Conservation (phyloP, 768 basidiomycete species). For the Clathrus columnatus region DNA sequence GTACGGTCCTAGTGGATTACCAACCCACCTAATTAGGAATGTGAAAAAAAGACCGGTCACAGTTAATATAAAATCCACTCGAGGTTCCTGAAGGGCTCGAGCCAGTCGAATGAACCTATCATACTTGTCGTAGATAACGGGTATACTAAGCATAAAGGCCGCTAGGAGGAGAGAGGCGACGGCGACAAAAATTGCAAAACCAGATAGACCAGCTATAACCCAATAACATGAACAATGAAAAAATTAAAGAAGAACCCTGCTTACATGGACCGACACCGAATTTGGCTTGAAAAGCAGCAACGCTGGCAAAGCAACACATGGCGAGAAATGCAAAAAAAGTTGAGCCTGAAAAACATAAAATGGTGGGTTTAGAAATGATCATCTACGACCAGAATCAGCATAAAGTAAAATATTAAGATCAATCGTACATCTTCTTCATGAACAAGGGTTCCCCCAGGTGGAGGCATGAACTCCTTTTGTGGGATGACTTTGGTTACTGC, state of each 20-base stretch:
- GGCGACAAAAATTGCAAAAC: constrained; percentile 78
- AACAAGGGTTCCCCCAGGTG: constrained; percentile 4
- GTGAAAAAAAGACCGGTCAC: constrained; percentile 56
- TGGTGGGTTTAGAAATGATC: constrained; percentile 79
- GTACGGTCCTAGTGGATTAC: neutral
- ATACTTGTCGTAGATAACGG: constrained; percentile 78
- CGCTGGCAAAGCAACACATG: constrained; percentile 85
- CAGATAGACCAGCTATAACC: constrained; percentile 77
- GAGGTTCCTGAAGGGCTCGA: constrained; percentile 70
- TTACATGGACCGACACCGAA: constrained; percentile 79
- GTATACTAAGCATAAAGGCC: constrained; percentile 64
- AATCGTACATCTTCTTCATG: constrained; percentile 7
- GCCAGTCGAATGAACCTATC: constrained; percentile 72
- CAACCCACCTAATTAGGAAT: constrained; percentile 68
- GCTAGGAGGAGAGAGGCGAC: constrained; percentile 66
- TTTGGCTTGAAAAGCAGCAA: constrained; percentile 81
- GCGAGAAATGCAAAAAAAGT: constrained; percentile 90
- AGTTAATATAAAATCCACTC: constrained; percentile 77
- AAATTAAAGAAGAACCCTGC: constrained; percentile 25
- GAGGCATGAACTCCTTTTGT: constrained; percentile 22
- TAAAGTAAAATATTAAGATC: neutral
- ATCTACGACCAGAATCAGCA: constrained; percentile 38
- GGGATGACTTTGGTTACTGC: constrained; percentile 39
- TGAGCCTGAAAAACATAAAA: constrained; percentile 68
- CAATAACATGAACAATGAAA: neutral